Conservation (phyloP, 208 protist species). For the Leishmania gerbilli region DNA sequence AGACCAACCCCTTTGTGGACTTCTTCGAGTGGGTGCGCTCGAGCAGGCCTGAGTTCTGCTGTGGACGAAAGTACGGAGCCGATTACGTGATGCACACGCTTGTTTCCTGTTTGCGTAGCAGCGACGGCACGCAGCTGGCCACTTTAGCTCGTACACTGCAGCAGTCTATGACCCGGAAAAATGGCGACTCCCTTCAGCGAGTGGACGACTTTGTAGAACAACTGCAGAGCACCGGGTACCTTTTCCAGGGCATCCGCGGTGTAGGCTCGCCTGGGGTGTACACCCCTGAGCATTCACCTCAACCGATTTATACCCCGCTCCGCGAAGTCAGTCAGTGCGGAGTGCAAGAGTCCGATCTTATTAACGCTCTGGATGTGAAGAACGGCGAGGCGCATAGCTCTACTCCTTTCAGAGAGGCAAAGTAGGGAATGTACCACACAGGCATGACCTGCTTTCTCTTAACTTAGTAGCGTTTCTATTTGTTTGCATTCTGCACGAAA, state of each 20-base stretch:
- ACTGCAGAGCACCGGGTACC: conserved; percentile 23
- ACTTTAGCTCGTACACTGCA: conserved; percentile 48
- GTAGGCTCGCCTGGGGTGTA: not conserved
- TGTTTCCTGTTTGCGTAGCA: conserved; percentile 37
- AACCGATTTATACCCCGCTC: conserved; percentile 8
- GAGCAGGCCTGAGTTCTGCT: conserved; percentile 59
- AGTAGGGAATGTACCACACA: not conserved
- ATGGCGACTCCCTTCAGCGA: conserved; percentile 34
- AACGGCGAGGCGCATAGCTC: conserved; percentile 30
- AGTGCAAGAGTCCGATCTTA: conserved; percentile 15
- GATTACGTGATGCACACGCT: conserved; percentile 42
- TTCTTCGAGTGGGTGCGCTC: conserved; percentile 70
- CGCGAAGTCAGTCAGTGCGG: not conserved
- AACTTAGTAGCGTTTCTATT: not conserved
- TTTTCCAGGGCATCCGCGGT: conserved; percentile 15
- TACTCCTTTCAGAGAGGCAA: conserved; percentile 21
- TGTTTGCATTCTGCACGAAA: not conserved
- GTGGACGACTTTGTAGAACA: conserved; percentile 68
- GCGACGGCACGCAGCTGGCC: conserved; percentile 36
- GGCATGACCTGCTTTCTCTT: not conserved
- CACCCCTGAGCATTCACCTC: not conserved
- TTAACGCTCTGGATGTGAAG: conserved; percentile 16
- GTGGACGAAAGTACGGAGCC: conserved; percentile 42
- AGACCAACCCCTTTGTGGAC: conserved; percentile 50
- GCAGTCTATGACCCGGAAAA: conserved; percentile 29